Percentiles rank a stretch among this genome's conserved stretches.
Evolutionary conservation across 2,329 filamentous ascomycete genomes (phyloP).

Genomic region (Colletotrichum shisoi): DNA sequence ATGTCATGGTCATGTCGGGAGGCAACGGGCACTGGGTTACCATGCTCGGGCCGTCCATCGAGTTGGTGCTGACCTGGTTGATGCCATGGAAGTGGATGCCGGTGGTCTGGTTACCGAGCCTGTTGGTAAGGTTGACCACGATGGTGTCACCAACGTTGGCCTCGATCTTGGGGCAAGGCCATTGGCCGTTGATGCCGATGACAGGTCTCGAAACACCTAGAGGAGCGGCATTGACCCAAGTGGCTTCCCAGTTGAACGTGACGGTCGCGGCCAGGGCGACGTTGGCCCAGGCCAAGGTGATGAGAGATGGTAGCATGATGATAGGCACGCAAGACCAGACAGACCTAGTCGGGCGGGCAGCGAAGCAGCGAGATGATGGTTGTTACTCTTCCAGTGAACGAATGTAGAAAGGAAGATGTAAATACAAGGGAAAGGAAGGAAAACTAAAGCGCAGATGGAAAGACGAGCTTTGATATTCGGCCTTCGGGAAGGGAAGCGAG

Average conservation of each 20-base stretch:
- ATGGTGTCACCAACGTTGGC: constrained; percentile 61
- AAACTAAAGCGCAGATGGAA: constrained; percentile 13
- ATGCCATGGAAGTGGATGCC: constrained; percentile 68
- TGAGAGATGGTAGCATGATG: constrained; percentile 26
- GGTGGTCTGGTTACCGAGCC: constrained; percentile 61
- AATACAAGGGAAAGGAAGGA: constrained; percentile 5
- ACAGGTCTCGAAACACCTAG: constrained; percentile 51
- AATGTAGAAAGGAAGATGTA: constrained; percentile 25
- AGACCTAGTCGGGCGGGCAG: constrained; percentile 16
- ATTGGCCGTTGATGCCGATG: constrained; percentile 66
- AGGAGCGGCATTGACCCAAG: constrained; percentile 52
- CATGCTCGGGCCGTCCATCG: constrained; percentile 66
- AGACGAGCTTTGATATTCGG: not conserved
- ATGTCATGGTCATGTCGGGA: constrained; percentile 61
- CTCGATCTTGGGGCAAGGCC: constrained; percentile 66
- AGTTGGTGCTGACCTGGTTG: constrained; percentile 59
- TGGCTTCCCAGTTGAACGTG: constrained; percentile 51
- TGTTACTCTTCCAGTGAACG: constrained; percentile 29
- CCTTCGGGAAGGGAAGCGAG: not conserved
- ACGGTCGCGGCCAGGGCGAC: constrained; percentile 46
- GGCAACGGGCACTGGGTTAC: constrained; percentile 64
- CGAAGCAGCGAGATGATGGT: constrained; percentile 1
- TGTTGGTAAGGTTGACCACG: constrained; percentile 59
- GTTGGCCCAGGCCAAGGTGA: constrained; percentile 41
- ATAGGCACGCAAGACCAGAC: constrained; percentile 8